A percentile compares a stretch with the other conserved stretches of the same genome.
Evolutionary conservation across 1,284 basidiomycete genomes (phyloP).

Genomic region (Pseudozyma hubeiensis): DNA sequence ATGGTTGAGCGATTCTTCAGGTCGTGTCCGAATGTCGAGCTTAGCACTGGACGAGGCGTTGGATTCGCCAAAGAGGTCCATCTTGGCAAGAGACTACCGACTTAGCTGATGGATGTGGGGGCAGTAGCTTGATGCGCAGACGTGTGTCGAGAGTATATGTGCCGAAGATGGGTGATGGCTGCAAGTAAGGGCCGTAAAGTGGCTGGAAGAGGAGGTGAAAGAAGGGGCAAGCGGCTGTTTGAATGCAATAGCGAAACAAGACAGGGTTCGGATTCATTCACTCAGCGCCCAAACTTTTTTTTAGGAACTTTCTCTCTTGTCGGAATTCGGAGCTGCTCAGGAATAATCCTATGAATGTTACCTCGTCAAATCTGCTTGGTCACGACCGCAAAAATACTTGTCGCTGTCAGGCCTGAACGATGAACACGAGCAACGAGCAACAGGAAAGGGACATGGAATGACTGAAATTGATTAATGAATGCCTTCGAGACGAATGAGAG

Average conservation of each 20-base stretch:
- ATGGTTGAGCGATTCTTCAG: conserved; percentile 49
- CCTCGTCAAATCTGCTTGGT: too few species aligned
- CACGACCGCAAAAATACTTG: too few species aligned
- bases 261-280: conserved; percentile 1
- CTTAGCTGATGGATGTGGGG: not conserved
- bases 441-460: too few species aligned
- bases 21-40: conserved; percentile 42
- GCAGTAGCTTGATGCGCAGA: not conserved
- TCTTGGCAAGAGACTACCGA: conserved; percentile 1
- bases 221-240: too few species aligned
- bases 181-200: too few species aligned
- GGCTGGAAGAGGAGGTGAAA: too few species aligned
- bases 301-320: not conserved
- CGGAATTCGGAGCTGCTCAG: not conserved
- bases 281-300: not conserved
- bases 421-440: too few species aligned
- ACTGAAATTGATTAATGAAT: too few species aligned
- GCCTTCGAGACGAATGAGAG: too few species aligned
- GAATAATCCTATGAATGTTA: too few species aligned
- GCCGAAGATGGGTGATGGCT: not conserved
- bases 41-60: conserved; percentile 7
- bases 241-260: too few species aligned
- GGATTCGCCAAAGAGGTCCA: conserved; percentile 41
- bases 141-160: not conserved
- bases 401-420: too few species aligned